Conservation (phyloP, 345 rosid species). For the rapeseed (Brassica napus) region Da-Ae NC_063435.1:2313001-2313500, state of each 20-base stretch:
- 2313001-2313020: too few species aligned
- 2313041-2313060: too few species aligned
- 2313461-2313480: slow-evolving; percentile 2
- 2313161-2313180: too few species aligned
- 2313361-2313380: slow-evolving; percentile 16
- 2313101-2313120: too few species aligned
- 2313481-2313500: slow-evolving; percentile 19
- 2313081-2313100: too few species aligned
- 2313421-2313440: slow-evolving; percentile 7
- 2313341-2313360: background rate
- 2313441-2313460: slow-evolving; percentile 8
- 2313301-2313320: slow-evolving; percentile 3
- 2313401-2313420: slow-evolving; percentile 2
- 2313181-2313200: background rate
- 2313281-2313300: background rate
- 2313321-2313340: slow-evolving; percentile 9
- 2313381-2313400: slow-evolving; percentile 1
- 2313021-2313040: too few species aligned
- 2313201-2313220: background rate
- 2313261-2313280: background rate
- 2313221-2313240: background rate
- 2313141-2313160: too few species aligned
- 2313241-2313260: background rate
- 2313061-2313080: too few species aligned
- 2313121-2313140: too few species aligned